These are phyloP conservation scores for Bigelowiella natans DNA, from an alignment of 78 protist species.

Conservation along the genomic window DNA sequence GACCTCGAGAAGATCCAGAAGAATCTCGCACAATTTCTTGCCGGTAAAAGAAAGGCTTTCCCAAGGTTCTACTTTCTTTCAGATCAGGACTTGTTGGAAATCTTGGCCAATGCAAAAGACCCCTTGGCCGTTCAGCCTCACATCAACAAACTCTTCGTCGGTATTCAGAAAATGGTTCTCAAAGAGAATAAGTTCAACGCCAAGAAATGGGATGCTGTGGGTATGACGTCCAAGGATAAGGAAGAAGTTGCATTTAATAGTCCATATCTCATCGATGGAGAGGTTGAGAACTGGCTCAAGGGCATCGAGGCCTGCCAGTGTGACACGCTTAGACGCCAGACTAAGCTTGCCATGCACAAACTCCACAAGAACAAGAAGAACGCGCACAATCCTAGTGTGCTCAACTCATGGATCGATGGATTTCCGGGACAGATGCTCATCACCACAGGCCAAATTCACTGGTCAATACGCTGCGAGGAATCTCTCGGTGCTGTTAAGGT, in stretches of 20 bases:
- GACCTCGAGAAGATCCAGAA: slow-evolving; percentile 64
- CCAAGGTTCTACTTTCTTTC: slow-evolving; percentile 86
- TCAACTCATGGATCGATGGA: slow-evolving; percentile 48
- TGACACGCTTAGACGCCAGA: neutral
- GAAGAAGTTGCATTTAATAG: slow-evolving; percentile 34
- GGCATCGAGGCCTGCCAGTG: slow-evolving; percentile 51
- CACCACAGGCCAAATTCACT: slow-evolving; percentile 49
- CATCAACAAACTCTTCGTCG: slow-evolving; percentile 66
- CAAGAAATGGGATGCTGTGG: slow-evolving; percentile 26
- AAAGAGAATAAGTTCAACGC: slow-evolving; percentile 11
- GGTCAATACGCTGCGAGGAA: slow-evolving; percentile 55
- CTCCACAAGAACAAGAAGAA: neutral
- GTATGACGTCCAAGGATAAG: slow-evolving; percentile 41
- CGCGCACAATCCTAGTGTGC: neutral
- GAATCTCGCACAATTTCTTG: slow-evolving; percentile 60
- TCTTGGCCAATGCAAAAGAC: slow-evolving; percentile 65
- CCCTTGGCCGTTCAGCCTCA: slow-evolving; percentile 61
- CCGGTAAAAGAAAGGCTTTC: slow-evolving; percentile 63
- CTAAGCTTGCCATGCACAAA: neutral
- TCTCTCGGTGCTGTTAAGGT: slow-evolving; percentile 15
- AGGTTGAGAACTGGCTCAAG: slow-evolving; percentile 73
- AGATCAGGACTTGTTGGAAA: slow-evolving; percentile 74
- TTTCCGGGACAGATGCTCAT: slow-evolving; percentile 60
- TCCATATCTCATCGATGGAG: slow-evolving; percentile 39
- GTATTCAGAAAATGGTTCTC: slow-evolving; percentile 30